A percentile compares a stretch with the other conserved stretches of the same genome.
Conservation (phyloP, 495 filamentous ascomycete genomes). For the Daldinia grandis region DNA sequence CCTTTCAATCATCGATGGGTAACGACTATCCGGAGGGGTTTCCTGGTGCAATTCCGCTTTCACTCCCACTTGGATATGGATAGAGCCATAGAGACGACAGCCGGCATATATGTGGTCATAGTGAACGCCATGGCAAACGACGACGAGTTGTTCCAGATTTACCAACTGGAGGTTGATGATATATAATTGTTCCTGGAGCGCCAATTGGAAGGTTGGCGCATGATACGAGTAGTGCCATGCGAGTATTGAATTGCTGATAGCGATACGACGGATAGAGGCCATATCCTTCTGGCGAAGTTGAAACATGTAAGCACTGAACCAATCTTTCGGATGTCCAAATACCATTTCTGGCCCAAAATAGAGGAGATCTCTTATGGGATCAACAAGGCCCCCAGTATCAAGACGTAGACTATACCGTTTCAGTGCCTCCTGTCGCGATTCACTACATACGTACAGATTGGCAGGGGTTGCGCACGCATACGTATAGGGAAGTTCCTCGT, state of each 20-base stretch:
- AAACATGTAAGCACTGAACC: conserved; percentile 32
- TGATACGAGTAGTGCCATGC: conserved; percentile 7
- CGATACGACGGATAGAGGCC: conserved; percentile 38
- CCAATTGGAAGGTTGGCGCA: conserved; percentile 14
- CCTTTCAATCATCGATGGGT: not conserved
- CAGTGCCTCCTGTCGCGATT: conserved; percentile 40
- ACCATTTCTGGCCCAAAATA: conserved; percentile 41
- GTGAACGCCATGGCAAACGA: conserved; percentile 40
- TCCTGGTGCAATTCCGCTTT: not conserved
- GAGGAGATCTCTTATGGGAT: conserved; percentile 38
- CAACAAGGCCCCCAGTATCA: conserved; percentile 33
- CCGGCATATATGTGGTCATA: not conserved
- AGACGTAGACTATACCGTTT: conserved; percentile 35
- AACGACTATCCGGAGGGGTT: not conserved
- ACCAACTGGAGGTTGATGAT: conserved; percentile 20
- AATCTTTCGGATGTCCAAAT: conserved; percentile 17
- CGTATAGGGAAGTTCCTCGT: not conserved
- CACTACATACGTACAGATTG: conserved; percentile 43
- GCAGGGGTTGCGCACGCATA: conserved; percentile 29
- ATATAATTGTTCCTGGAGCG: conserved; percentile 16
- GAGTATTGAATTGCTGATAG: conserved; percentile 39
- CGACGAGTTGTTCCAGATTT: conserved; percentile 34
- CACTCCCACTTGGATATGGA: not conserved
- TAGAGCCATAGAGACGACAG: not conserved
- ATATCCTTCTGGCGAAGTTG: conserved; percentile 32